Percentiles rank a stretch among this genome's conserved stretches.
phyloP scores from a whole-genome alignment of 2,329 filamentous ascomycete species.

The Aureobasidium sp. region DNA sequence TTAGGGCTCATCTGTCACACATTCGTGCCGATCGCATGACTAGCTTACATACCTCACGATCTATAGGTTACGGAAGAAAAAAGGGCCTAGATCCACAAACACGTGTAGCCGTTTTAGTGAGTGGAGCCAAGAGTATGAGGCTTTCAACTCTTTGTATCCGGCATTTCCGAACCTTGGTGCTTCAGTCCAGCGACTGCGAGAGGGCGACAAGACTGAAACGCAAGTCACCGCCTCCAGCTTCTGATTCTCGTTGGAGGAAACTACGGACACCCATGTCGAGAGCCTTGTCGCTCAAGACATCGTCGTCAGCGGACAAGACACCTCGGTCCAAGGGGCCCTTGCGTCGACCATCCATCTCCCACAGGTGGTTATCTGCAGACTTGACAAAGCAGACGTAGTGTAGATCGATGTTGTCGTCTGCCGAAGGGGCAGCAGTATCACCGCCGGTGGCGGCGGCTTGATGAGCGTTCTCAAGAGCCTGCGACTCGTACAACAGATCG shows the following conservation, averaged over 20 bases:
- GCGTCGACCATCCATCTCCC: constrained; percentile 70
- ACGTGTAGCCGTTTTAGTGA: background rate
- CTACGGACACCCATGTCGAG: constrained; percentile 59
- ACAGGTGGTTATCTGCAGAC: constrained; percentile 55
- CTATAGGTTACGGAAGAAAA: background rate
- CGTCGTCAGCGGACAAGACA: constrained; percentile 32
- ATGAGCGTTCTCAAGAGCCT: constrained; percentile 70
- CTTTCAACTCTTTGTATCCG: background rate
- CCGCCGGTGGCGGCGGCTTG: constrained; percentile 66
- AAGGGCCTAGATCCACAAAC: background rate
- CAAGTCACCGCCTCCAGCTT: constrained; percentile 48
- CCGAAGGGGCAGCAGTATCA: constrained; percentile 69
- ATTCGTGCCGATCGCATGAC: background rate
- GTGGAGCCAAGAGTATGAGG: background rate
- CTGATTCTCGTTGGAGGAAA: constrained; percentile 51
- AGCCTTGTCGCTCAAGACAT: constrained; percentile 59
- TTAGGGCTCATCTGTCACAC: background rate
- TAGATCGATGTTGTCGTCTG: constrained; percentile 76
- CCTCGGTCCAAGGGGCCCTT: constrained; percentile 64
- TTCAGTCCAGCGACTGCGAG: constrained; percentile 47
- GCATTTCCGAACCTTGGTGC: background rate
- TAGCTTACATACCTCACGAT: background rate
- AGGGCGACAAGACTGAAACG: constrained; percentile 56
- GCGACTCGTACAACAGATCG: constrained; percentile 66
- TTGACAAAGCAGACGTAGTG: constrained; percentile 97